These are phyloP conservation scores for Lasiodiplodia citricola DNA, from an alignment of 2,329 filamentous ascomycete genomes.

Conservation along the genomic window DNA sequence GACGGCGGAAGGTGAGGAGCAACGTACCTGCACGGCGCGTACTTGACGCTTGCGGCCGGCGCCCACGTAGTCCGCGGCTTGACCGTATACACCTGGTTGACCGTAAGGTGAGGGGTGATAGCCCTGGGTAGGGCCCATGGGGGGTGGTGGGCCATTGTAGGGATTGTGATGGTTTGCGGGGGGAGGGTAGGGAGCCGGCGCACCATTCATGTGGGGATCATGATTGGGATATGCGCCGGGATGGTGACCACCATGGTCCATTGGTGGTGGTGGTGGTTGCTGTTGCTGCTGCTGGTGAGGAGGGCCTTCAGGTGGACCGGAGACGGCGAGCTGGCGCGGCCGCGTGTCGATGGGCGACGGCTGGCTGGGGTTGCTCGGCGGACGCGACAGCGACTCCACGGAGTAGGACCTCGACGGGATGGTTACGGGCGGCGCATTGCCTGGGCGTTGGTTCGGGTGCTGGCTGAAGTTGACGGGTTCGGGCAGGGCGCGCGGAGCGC, in stretches of 20 bases:
- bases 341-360: constrained; percentile 28
- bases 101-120: constrained; percentile 35
- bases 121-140: constrained; percentile 34
- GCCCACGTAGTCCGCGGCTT: constrained; percentile 21
- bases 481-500: constrained; percentile 24
- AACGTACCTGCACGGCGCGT: constrained; percentile 25
- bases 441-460: constrained; percentile 34
- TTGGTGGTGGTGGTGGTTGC: constrained; percentile 34
- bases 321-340: constrained; percentile 22
- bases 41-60: constrained; percentile 25
- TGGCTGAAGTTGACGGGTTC: constrained; percentile 25
- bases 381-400: constrained; percentile 42
- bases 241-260: constrained; percentile 44
- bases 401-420: constrained; percentile 35
- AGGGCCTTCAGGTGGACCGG: constrained; percentile 15
- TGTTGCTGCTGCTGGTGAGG: constrained; percentile 28
- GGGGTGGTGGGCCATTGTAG: constrained; percentile 37
- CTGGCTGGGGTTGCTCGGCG: constrained; percentile 38
- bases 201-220: constrained; percentile 42
- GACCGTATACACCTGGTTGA: constrained; percentile 38
- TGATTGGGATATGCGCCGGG: constrained; percentile 39
- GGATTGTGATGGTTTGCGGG: constrained; percentile 36
- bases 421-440: constrained; percentile 39
- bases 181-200: constrained; percentile 40
- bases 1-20: neutral